A percentile compares a stretch with the other conserved stretches of the same genome.
phyloP scores from a whole-genome alignment of 2,329 filamentous ascomycete genomes.

The Diplodia seriata region DNA sequence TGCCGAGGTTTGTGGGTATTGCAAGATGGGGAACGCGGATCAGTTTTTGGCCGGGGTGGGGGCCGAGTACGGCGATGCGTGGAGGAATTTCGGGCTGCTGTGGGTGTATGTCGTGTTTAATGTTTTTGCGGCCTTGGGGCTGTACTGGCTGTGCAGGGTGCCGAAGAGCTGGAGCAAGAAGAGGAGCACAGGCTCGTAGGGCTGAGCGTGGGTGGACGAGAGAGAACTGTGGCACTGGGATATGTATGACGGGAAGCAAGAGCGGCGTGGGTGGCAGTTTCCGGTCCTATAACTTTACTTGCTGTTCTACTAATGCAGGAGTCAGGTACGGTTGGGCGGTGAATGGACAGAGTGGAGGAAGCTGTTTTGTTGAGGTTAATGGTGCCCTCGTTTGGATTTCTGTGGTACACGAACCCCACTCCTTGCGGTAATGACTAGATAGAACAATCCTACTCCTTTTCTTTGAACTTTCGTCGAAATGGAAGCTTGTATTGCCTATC shows the following conservation, averaged over 20 bases:
- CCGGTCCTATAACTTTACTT: not conserved
- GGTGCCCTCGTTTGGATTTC: not conserved
- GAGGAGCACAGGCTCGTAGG: constrained; percentile 32
- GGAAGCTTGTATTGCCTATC: too few species aligned
- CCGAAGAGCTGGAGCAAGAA: constrained; percentile 45
- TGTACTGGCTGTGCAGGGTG: constrained; percentile 59
- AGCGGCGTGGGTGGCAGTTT: too few species aligned
- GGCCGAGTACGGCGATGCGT: constrained; percentile 49
- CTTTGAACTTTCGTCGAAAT: not conserved
- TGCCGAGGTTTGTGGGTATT: constrained; percentile 45
- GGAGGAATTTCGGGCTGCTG: constrained; percentile 59
- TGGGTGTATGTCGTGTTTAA: constrained; percentile 58
- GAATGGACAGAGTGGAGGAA: not conserved
- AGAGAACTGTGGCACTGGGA: too few species aligned
- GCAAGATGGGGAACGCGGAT: constrained; percentile 46
- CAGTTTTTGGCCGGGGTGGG: constrained; percentile 46
- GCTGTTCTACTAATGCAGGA: not conserved
- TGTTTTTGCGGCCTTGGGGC: constrained; percentile 49
- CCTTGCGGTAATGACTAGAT: not conserved
- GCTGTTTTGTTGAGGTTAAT: not conserved
- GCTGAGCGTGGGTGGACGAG: not conserved
- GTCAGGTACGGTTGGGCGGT: not conserved
- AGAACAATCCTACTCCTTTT: not conserved
- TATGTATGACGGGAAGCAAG: too few species aligned
- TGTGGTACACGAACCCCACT: not conserved